Evolutionary conservation across 306 rosid species (phyloP).

Genomic region (Coriaria nepalensis): DNA sequence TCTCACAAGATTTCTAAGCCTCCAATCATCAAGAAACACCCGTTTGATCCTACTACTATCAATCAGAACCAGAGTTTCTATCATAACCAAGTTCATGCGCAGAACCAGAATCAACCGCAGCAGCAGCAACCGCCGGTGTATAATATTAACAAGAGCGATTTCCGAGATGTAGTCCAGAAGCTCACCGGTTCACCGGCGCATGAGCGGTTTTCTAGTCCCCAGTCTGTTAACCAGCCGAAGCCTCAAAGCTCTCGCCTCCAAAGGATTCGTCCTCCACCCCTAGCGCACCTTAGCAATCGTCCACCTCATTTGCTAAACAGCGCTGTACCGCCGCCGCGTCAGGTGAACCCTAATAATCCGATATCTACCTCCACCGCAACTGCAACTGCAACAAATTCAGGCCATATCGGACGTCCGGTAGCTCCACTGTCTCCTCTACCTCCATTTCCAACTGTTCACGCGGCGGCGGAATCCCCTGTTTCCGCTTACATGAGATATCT

Average conservation of each 20-base stretch:
- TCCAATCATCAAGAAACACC: constrained; percentile 24
- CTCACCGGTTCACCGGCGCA: constrained; percentile 94
- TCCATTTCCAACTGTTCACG: constrained; percentile 54
- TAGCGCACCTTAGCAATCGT: constrained; percentile 51
- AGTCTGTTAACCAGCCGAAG: constrained; percentile 66
- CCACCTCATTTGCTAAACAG: constrained; percentile 36
- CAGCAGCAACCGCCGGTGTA: constrained; percentile 71
- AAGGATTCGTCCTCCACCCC: constrained; percentile 91
- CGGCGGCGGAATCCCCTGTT: constrained; percentile 58
- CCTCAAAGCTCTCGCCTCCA: constrained; percentile 82
- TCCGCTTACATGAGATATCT: constrained; percentile 53
- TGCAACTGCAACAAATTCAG: constrained; percentile 8
- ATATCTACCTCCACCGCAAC: constrained; percentile 5
- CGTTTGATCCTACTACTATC: constrained; percentile 22
- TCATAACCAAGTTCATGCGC: constrained; percentile 16
- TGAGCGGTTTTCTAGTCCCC: constrained; percentile 61
- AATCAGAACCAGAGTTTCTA: constrained; percentile 11
- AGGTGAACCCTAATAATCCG: constrained; percentile 18
- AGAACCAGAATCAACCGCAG: constrained; percentile 6
- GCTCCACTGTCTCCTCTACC: constrained; percentile 59
- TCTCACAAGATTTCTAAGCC: constrained; percentile 96
- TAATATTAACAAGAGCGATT: constrained; percentile 91
- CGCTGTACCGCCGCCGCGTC: constrained; percentile 11
- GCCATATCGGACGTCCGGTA: constrained; percentile 26
- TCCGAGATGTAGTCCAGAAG: constrained; percentile 90